These are phyloP conservation scores for Blastosporella zonata DNA, from an alignment of 1,284 basidiomycete genomes.

Conservation along the genomic window DNA sequence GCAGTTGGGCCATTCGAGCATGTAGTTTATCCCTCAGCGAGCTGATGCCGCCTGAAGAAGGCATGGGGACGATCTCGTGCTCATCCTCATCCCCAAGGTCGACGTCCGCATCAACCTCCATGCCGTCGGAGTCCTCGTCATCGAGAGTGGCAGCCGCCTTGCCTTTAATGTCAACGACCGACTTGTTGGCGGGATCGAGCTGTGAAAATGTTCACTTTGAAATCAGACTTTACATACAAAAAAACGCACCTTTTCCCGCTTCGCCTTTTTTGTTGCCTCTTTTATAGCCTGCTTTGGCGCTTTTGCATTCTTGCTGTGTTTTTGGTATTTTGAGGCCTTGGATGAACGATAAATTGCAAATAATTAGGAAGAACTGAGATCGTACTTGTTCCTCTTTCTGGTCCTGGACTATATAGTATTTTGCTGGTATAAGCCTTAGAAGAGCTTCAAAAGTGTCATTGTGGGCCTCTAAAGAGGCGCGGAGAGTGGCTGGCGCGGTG, in stretches of 20 bases:
- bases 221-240: background rate
- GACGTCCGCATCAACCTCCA: conserved; percentile 28
- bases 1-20: conserved; percentile 70
- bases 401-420: conserved; percentile 78
- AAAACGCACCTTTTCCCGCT: conserved; percentile 70
- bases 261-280: conserved; percentile 83
- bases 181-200: conserved; percentile 90
- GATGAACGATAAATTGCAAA: conserved; percentile 18
- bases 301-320: conserved; percentile 85
- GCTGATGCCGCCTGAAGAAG: conserved; percentile 61
- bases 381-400: conserved; percentile 65
- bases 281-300: conserved; percentile 81
- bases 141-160: conserved; percentile 37
- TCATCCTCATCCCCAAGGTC: conserved; percentile 24
- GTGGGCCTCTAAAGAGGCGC: conserved; percentile 73
- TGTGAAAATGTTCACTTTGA: conserved; percentile 27
- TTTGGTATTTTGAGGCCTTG: conserved; percentile 76
- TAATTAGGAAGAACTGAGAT: background rate
- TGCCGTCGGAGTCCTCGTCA: conserved; percentile 35
- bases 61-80: conserved; percentile 60
- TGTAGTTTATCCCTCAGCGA: conserved; percentile 79
- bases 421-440: conserved; percentile 80
- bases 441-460: conserved; percentile 82
- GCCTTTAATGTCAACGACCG: conserved; percentile 71
- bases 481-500: conserved; percentile 47